Percentiles rank a stretch among this genome's conserved stretches.
Conservation (phyloP, 139 green algal species). For the Klebsormidium nitens region DNA sequence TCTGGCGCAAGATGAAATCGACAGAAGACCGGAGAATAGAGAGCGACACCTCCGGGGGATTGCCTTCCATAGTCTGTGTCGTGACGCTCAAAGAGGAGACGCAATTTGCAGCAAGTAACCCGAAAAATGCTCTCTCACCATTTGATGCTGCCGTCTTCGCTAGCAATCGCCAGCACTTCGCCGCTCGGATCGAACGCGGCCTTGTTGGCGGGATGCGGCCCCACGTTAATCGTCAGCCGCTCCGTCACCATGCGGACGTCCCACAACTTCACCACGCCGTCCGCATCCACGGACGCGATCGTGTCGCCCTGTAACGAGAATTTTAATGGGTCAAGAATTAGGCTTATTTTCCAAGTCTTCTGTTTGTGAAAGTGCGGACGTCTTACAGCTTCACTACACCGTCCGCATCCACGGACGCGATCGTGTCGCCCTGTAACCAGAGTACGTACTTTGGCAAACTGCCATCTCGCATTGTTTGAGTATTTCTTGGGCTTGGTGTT, state of each 20-base stretch:
- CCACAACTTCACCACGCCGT: conserved; percentile 78
- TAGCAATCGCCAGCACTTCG: conserved; percentile 52
- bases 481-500: no score
- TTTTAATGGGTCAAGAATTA: no score
- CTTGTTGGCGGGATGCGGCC: conserved; percentile 66
- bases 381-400: conserved; percentile 79
- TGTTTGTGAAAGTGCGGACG: no score
- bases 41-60: neutral
- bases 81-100: neutral
- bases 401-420: conserved; percentile 67
- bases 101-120: neutral
- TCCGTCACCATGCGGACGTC: conserved; percentile 79
- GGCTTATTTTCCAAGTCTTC: no score
- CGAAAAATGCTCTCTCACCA: conserved; percentile 21
- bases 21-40: neutral
- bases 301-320: conserved; percentile 28
- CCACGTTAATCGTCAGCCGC: conserved; percentile 43
- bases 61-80: neutral
- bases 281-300: conserved; percentile 62
- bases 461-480: no score
- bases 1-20: no score
- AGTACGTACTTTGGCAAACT: no score
- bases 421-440: conserved; percentile 30
- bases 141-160: conserved; percentile 54
- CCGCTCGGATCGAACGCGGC: conserved; percentile 57